phyloP scores from a whole-genome alignment of 192 early-diverging fungal species.

The Coemansia sp. region DNA sequence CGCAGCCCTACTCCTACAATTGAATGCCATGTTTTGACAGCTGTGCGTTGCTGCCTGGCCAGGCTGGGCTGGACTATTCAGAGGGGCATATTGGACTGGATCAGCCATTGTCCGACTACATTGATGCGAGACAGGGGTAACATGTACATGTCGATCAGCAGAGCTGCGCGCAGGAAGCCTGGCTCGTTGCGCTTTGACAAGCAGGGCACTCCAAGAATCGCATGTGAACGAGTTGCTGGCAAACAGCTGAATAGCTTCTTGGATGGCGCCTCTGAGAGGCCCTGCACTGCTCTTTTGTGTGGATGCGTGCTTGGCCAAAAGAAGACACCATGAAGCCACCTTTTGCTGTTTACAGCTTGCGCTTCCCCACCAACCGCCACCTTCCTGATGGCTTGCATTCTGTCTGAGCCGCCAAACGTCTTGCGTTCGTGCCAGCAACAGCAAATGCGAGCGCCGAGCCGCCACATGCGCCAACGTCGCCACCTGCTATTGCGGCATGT shows the following conservation, averaged over 20 bases:
- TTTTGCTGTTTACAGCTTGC: background rate
- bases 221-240: background rate
- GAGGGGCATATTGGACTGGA: background rate
- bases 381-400: background rate
- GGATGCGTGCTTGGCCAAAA: background rate
- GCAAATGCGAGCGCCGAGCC: background rate
- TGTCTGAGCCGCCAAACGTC: background rate
- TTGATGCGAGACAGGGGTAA: background rate
- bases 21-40: background rate
- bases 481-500: background rate
- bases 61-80: background rate
- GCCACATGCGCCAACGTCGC: background rate
- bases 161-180: background rate
- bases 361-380: conserved; percentile 5
- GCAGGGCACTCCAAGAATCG: background rate
- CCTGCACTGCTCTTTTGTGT: background rate
- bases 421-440: background rate
- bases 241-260: background rate
- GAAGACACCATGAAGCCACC: conserved; percentile 9
- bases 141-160: background rate
- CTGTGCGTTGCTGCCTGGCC: background rate
- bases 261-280: conserved; percentile 8
- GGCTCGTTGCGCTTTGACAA: background rate
- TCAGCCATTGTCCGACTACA: background rate
- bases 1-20: conserved; percentile 2